Percentiles rank a stretch among this genome's conserved stretches.
Evolutionary conservation across 2,329 filamentous ascomycete species (phyloP).

Genomic region (Verticillium nubilum): DNA sequence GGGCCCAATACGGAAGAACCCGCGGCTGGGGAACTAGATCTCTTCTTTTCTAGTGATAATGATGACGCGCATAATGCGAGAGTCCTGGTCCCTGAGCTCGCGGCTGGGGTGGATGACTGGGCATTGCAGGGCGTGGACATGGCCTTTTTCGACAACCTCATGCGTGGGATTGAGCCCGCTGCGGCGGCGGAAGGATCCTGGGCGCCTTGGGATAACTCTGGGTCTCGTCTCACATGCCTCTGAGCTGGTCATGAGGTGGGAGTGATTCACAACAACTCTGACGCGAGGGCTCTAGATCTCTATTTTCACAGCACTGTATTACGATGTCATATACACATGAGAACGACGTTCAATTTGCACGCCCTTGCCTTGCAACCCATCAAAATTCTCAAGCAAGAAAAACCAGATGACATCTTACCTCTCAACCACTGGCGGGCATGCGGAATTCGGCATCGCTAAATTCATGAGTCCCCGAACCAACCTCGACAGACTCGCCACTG

Average conservation of each 20-base stretch:
- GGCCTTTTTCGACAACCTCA: constrained; percentile 20
- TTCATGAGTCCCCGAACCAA: constrained; percentile 1
- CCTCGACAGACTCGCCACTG: neutral
- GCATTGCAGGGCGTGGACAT: constrained; percentile 22
- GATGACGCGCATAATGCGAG: neutral
- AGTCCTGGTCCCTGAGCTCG: constrained; percentile 3
- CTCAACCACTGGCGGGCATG: too few species aligned
- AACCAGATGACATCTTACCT: too few species aligned
- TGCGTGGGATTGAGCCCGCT: neutral
- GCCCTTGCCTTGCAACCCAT: too few species aligned
- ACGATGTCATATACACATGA: too few species aligned
- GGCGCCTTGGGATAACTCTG: neutral
- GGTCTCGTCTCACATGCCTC: too few species aligned
- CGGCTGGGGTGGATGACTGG: constrained; percentile 14
- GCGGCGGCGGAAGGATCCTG: neutral
- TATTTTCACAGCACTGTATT: too few species aligned
- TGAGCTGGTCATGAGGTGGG: too few species aligned
- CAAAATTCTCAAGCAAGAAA: too few species aligned
- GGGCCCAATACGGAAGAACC: neutral
- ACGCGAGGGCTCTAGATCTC: too few species aligned
- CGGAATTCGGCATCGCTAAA: neutral
- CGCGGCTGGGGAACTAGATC: neutral
- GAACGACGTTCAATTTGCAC: too few species aligned
- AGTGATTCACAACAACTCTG: too few species aligned
- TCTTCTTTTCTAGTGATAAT: neutral